Evolutionary conservation across 2,329 filamentous ascomycete species (phyloP), one percentile per base, ranked within the genome.

Genomic region (Stachybotrys echinatus): DNA sequence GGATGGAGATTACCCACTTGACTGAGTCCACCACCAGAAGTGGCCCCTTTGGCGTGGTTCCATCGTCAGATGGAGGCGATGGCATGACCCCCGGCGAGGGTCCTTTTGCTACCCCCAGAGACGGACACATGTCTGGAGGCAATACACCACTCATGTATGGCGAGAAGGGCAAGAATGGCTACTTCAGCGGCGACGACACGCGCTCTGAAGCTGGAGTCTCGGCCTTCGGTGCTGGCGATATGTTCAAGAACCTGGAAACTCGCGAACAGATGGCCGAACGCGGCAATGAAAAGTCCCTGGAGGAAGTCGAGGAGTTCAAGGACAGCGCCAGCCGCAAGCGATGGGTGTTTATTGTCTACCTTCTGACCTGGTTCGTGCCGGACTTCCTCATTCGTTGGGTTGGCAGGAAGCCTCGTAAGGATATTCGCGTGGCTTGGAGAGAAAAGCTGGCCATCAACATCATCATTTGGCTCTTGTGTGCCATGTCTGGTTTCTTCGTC

Each of bases 371-470:
- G 76, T 90, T 85, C 58, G 74, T 96, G 43, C 94, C 94, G 5
- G 92, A 96, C 64, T 88, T 96, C 59, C 61, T 86, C 42, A 88
- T 97, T 64, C 81, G 83, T 48, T 76, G 77, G 59, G 53, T 95
- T 39, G 92, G 92, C 20, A 80, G 88, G 47, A 96, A 96, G 87
- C 81, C 87, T 52, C 88, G 94, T 53, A 95, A 95, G 65, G 94
- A 99, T 66, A 84, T 99, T 8, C 88, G 92, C 21, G 79, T 88
- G 65, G 94, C 94, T 1, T 99, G 94, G 94, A 81, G 94, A 64
- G 94, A 99, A 68, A 99, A 99, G 76, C 68, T 99, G 52, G 92
- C 94, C 48, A 99, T 99, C 78, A 99, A 99, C 74, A 77, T 99
- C 67, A 80, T 97, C 63, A 99, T 99, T 65, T 99, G 95, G 94